Evolutionary conservation across 805 yeast genomes (phyloP).

Genomic region (Debaryomyces tyrocola): DNA sequence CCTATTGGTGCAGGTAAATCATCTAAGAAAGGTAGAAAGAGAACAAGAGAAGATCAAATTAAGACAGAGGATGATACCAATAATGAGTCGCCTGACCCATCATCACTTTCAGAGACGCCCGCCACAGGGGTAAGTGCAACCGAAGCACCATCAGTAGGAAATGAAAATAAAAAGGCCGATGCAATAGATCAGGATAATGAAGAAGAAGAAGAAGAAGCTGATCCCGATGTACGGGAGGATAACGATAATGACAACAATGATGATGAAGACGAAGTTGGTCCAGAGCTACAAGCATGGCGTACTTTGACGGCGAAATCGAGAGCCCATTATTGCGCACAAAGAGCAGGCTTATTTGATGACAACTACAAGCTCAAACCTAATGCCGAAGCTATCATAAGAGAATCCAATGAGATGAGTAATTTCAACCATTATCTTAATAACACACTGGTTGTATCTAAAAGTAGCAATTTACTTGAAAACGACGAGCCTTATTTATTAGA

Average conservation of each 20-base stretch:
- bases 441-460: constrained; percentile 40
- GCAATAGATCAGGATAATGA: constrained; percentile 27
- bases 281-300: constrained; percentile 83
- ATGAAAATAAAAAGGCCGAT: constrained; percentile 20
- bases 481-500: constrained; percentile 73
- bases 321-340: constrained; percentile 67
- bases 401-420: constrained; percentile 66
- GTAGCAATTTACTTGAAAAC: constrained; percentile 47
- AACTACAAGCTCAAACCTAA: constrained; percentile 59
- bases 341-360: constrained; percentile 64
- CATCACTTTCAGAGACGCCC: constrained; percentile 10
- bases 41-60: constrained; percentile 35
- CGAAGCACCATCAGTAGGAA: constrained; percentile 18
- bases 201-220: constrained; percentile 39
- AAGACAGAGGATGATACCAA: constrained; percentile 25
- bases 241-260: constrained; percentile 43
- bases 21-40: constrained; percentile 41
- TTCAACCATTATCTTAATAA: constrained; percentile 46
- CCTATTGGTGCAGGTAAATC: constrained; percentile 34
- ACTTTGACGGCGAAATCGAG: constrained; percentile 76
- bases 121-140: constrained; percentile 8
- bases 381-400: constrained; percentile 68
- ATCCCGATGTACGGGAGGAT: constrained; percentile 42
- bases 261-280: constrained; percentile 66
- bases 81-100: constrained; percentile 17